Conservation (phyloP, 2,329 filamentous ascomycete genomes). For the Hirsutella rhossiliensis region DNA sequence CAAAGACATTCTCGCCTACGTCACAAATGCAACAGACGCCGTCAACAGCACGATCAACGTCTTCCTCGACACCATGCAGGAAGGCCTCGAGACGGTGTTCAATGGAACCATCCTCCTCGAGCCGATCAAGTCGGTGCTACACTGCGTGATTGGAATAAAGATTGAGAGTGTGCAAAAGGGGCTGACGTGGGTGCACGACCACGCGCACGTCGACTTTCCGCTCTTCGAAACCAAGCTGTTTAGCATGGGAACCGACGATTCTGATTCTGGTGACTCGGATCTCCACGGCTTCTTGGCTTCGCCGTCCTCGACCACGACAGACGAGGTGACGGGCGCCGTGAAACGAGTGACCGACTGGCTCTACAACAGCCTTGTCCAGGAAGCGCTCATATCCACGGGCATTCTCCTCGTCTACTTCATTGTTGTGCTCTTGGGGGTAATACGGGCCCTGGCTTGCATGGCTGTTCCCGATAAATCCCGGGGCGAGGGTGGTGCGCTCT, state of each 20-base stretch:
- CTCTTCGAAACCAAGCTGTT: constrained; percentile 70
- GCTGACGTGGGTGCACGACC: constrained; percentile 84
- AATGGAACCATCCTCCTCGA: constrained; percentile 69
- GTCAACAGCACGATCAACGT: constrained; percentile 76
- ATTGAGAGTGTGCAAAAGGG: constrained; percentile 74
- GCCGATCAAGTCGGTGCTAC: constrained; percentile 66
- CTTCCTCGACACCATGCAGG: constrained; percentile 68
- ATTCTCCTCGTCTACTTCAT: constrained; percentile 69
- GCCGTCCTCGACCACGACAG: constrained; percentile 58
- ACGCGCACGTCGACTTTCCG: constrained; percentile 76
- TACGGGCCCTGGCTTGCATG: constrained; percentile 52
- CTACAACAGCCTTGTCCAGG: constrained; percentile 54
- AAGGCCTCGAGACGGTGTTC: constrained; percentile 65
- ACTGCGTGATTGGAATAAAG: constrained; percentile 83
- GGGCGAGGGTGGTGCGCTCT: constrained; percentile 41
- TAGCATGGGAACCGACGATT: constrained; percentile 60
- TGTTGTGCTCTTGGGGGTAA: constrained; percentile 61
- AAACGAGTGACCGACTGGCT: constrained; percentile 56
- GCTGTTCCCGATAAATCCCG: constrained; percentile 40
- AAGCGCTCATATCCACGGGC: constrained; percentile 67
- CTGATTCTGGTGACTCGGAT: constrained; percentile 43
- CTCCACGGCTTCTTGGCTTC: constrained; percentile 66
- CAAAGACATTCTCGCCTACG: constrained; percentile 73
- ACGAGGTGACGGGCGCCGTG: constrained; percentile 73
- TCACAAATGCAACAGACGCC: constrained; percentile 68